Evolutionary conservation across 164 flowering plant species (phyloP).

Genomic region (Vitis rupestris): DNA sequence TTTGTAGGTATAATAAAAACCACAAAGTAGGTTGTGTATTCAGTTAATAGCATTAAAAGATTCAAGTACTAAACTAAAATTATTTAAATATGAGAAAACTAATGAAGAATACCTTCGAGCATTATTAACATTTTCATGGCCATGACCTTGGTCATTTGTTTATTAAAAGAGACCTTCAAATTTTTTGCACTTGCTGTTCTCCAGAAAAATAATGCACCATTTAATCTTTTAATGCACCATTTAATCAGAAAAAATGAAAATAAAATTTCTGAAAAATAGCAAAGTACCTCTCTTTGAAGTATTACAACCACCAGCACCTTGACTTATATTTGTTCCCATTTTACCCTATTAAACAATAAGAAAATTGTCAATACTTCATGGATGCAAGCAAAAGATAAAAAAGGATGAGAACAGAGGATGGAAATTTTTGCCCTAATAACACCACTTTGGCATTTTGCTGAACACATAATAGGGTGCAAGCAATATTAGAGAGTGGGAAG

Average conservation of each 20-base stretch:
- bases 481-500: too few relatives aligned
- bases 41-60: background rate
- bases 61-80: background rate
- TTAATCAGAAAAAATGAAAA: background rate
- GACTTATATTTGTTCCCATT: constrained; percentile 9
- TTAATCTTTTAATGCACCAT: background rate
- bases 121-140: constrained; percentile 9
- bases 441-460: too few relatives aligned
- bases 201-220: background rate
- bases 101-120: constrained; percentile 26
- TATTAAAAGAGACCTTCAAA: constrained; percentile 21
- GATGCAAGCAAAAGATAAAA: background rate
- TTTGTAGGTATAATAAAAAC: too few relatives aligned
- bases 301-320: constrained; percentile 15
- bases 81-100: background rate
- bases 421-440: too few relatives aligned
- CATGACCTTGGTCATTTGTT: constrained; percentile 19
- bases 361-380: too few relatives aligned
- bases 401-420: background rate
- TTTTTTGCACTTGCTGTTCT: constrained; percentile 14
- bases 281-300: constrained; percentile 26
- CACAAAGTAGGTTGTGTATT: too few relatives aligned
- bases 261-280: background rate
- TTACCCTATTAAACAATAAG: constrained; percentile 28
- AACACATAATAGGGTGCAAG: too few relatives aligned